Percentiles rank a stretch among this genome's conserved stretches.
These are phyloP conservation scores for Articulospora tetracladia DNA, from an alignment of 495 filamentous ascomycete genomes.

Conservation along the genomic window DNA sequence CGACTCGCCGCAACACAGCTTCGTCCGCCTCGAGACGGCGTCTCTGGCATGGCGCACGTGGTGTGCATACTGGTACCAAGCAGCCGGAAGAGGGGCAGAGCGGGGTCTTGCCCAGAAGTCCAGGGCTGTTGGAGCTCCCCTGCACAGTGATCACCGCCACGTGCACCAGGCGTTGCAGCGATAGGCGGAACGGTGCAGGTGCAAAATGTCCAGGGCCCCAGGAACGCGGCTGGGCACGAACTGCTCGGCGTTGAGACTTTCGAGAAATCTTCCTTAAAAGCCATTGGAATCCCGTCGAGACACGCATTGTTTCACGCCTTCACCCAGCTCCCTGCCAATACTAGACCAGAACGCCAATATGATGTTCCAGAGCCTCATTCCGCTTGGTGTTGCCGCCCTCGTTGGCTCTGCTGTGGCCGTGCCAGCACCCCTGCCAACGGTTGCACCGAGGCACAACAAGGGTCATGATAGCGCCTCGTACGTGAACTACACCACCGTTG, in stretches of 20 bases:
- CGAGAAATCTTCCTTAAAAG: neutral
- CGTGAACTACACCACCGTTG: slow-evolving; percentile 60
- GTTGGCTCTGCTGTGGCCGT: neutral
- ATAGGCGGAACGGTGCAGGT: neutral
- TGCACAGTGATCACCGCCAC: neutral
- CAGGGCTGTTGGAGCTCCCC: neutral
- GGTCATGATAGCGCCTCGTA: neutral
- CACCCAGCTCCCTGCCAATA: too few species aligned
- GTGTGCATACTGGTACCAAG: too few species aligned
- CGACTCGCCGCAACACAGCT: too few species aligned
- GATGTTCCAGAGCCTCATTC: slow-evolving; percentile 8
- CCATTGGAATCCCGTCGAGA: neutral
- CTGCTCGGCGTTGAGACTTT: too few species aligned
- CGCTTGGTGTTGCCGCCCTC: neutral
- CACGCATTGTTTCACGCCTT: neutral
- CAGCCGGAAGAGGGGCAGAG: neutral
- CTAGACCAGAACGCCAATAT: slow-evolving; percentile 1
- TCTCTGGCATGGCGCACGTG: too few species aligned
- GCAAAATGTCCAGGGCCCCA: neutral
- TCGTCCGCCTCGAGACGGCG: too few species aligned
- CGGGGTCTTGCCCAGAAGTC: neutral
- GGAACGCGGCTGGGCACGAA: neutral
- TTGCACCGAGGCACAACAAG: neutral
- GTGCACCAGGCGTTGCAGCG: neutral
- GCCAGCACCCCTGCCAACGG: neutral